Conservation (phyloP, 176 grass and related monocot genomes). For the Musa troglodytarum region DNA sequence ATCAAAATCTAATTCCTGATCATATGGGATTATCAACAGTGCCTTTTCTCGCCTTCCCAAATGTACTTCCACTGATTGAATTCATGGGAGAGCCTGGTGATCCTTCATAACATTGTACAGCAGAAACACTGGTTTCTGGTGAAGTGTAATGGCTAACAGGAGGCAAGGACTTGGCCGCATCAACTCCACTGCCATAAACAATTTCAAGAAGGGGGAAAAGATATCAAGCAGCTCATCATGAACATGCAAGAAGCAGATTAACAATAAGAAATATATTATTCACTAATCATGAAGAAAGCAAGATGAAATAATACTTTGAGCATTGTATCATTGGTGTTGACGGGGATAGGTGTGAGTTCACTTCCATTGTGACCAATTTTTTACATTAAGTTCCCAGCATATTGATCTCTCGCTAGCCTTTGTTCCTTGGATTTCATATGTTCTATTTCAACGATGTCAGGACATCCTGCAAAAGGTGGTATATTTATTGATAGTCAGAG, state of each 20-base stretch:
- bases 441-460: slow-evolving; percentile 19
- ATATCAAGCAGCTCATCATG: not conserved
- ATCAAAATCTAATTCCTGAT: not conserved
- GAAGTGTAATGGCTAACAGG: slow-evolving; percentile 2
- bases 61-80: slow-evolving; percentile 16
- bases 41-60: not conserved
- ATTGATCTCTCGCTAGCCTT: not conserved
- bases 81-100: slow-evolving; percentile 12
- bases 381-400: not conserved
- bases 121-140: slow-evolving; percentile 19
- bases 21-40: not conserved
- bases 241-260: not conserved
- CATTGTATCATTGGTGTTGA: slow-evolving; percentile 13
- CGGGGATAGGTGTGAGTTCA: slow-evolving; percentile 1
- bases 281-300: not conserved
- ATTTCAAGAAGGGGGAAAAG: not conserved
- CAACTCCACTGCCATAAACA: slow-evolving; percentile 6
- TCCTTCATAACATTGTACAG: slow-evolving; percentile 6
- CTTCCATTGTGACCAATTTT: not conserved
- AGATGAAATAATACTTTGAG: slow-evolving; percentile 4
- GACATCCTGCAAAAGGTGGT: slow-evolving; percentile 6
- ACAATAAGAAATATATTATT: not conserved
- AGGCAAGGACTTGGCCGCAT: slow-evolving; percentile 1
- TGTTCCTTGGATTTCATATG: slow-evolving; percentile 12
- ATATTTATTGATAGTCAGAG: not conserved